phyloP scores from a whole-genome alignment of 129 eudicot species.

The Cynara cardunculus region DNA sequence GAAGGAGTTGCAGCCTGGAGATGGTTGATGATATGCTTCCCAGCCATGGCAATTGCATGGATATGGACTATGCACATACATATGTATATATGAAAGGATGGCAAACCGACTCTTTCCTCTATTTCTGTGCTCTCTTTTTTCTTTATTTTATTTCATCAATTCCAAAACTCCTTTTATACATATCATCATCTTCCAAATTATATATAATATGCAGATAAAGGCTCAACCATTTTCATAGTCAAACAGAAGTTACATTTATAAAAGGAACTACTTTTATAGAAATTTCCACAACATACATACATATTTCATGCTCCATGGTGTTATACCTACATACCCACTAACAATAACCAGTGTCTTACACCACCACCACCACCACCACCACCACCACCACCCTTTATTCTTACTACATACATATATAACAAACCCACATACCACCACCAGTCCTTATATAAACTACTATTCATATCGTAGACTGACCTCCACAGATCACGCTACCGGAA shows the following conservation, averaged over 20 bases:
- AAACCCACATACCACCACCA: constrained; percentile 15
- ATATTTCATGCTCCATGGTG: constrained; percentile 1
- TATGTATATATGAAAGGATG: neutral
- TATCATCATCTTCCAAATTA: neutral
- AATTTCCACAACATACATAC: neutral
- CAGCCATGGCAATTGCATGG: constrained; percentile 14
- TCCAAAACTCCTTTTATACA: neutral
- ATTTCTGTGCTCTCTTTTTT: neutral
- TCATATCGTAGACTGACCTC: neutral
- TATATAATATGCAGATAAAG: neutral
- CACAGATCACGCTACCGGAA: neutral
- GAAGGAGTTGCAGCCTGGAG: constrained; percentile 9
- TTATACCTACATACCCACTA: constrained; percentile 12
- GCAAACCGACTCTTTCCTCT: constrained; percentile 18
- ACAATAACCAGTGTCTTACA: neutral
- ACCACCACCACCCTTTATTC: constrained; percentile 14
- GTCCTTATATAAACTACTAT: neutral
- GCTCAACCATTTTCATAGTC: neutral
- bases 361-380: neutral
- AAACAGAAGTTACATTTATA: neutral
- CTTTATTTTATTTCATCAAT: neutral
- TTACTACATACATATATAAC: constrained; percentile 8
- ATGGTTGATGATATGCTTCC: constrained; percentile 11
- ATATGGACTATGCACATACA: neutral
- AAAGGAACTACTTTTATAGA: neutral